Evolutionary conservation across 805 yeast genomes (phyloP), one percentile per base, ranked within the genome.

Genomic region (Priceomyces castillae): DNA sequence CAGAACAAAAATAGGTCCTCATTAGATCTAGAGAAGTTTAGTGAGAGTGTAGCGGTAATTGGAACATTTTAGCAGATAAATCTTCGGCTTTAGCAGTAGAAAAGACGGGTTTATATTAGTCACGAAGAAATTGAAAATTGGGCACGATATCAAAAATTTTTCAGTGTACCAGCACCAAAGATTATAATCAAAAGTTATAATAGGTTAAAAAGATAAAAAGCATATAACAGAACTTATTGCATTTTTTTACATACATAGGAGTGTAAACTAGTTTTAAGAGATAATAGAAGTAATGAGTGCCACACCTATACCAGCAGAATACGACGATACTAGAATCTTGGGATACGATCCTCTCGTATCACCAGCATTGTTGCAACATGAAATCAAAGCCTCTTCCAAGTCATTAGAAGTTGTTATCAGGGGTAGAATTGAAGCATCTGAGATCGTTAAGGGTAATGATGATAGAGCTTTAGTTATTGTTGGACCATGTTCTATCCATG

Each of bases 401-500:
- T 71, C 86, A 34, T 65, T 79, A 46, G 77, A 76, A 46, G 80
- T 85, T 3, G 95, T 90, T 31, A 71, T 81, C 44, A 67, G 71
- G 48, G 97, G 96, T 43, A 82, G 99, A 70, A 77, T 74, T 52
- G 90, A 83, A 25, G 84, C 95, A 28, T 78, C 84, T 47, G 78
- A 80, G 18, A 87, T 90, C 50, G 77, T 92, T 53, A 73, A 74
- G 48, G 86, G 85, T 39, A 71, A 76, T 53, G 90, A 86, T 59
- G 98, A 94, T 75, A 80, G 95, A 64, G 74, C 87, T 36, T 69
- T 92, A 28, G 86, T 92, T 17, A 82, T 92, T 50, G 95, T 92
- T 43, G 99, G 99, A 15, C 99, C 99, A 49, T 92, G 99, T 65
- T 94, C 98, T 15, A 84, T 92, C 55, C 99, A 92, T 64, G 97